Percentiles rank a stretch among this genome's conserved stretches.
Evolutionary conservation across 352 stramenopile genomes (phyloP).

Genomic region (Phytophthora sp.): DNA sequence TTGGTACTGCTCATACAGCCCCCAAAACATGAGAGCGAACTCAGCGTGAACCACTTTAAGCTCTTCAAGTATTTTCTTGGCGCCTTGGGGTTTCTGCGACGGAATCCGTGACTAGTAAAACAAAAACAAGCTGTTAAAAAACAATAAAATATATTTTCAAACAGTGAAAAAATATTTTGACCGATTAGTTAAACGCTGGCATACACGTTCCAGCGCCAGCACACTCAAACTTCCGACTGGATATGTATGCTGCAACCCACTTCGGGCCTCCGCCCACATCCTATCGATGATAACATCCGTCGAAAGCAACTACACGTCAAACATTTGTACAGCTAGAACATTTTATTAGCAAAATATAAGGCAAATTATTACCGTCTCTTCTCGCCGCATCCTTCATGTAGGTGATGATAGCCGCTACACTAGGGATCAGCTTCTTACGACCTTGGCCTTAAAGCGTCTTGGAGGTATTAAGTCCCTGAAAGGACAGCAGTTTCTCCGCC

Average conservation of each 20-base stretch:
- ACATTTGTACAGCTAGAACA: too few relatives aligned
- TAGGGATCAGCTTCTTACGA: not conserved
- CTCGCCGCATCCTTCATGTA: slow-evolving; percentile 6
- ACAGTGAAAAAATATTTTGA: not conserved
- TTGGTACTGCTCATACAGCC: not conserved
- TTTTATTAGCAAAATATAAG: too few relatives aligned
- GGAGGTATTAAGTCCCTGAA: not conserved
- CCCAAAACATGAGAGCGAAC: too few relatives aligned
- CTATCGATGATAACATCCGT: not conserved
- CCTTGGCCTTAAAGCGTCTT: slow-evolving; percentile 1
- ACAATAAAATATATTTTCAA: not conserved
- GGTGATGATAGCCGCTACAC: not conserved
- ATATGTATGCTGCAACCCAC: not conserved
- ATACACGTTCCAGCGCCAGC: not conserved
- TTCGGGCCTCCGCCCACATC: not conserved
- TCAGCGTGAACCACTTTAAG: too few relatives aligned
- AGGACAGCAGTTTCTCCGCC: not conserved
- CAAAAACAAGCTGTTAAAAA: not conserved
- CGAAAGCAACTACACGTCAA: not conserved
- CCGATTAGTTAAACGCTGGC: not conserved
- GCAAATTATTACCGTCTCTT: slow-evolving; percentile 2
- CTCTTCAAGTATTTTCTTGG: too few relatives aligned
- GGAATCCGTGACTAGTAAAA: slow-evolving; percentile 3
- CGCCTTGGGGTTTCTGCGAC: too few relatives aligned
- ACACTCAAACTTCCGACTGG: too few relatives aligned